These are phyloP conservation scores for Ceratocystiopsis brevicomis DNA, from an alignment of 2,329 filamentous ascomycete species.

Conservation along the genomic window DNA sequence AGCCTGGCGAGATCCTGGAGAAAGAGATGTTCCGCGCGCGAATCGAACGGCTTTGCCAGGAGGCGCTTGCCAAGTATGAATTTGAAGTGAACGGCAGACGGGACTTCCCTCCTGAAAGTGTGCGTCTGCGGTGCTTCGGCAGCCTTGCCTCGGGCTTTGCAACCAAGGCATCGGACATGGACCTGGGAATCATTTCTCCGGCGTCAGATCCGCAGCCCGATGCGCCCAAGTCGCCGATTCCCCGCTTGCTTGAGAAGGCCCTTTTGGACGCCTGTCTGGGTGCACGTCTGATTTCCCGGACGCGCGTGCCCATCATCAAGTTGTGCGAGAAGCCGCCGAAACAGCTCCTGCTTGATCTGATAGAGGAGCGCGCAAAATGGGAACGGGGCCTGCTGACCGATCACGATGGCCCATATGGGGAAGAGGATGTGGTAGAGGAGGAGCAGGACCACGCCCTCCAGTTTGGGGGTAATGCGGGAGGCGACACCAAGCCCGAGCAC, in stretches of 20 bases:
- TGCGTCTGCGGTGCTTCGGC: constrained; percentile 62
- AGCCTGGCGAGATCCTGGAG: constrained; percentile 38
- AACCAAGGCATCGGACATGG: constrained; percentile 77
- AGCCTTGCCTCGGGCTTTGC: constrained; percentile 74
- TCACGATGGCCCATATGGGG: constrained; percentile 17
- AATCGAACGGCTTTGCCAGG: constrained; percentile 46
- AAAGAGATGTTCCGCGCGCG: constrained; percentile 52
- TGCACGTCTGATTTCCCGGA: constrained; percentile 57
- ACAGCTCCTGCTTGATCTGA: constrained; percentile 39
- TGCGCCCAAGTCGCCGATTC: constrained; percentile 41
- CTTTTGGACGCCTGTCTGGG: constrained; percentile 56
- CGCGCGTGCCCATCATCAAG: constrained; percentile 74
- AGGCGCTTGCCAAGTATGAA: constrained; percentile 37
- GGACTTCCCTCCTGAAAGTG: constrained; percentile 32
- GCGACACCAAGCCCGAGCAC: background rate
- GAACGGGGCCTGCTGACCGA: constrained; percentile 35
- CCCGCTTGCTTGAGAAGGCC: constrained; percentile 55
- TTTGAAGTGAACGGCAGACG: constrained; percentile 17
- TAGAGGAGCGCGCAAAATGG: constrained; percentile 51
- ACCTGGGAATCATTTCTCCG: constrained; percentile 58
- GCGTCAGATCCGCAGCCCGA: constrained; percentile 35
- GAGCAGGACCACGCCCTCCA: too few species aligned
- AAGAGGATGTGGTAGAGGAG: constrained; percentile 9
- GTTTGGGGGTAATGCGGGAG: too few species aligned
- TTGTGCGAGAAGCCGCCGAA: constrained; percentile 54